These are phyloP conservation scores for Hysterangium stoloniferum DNA, from an alignment of 768 basidiomycete species.

Conservation along the genomic window DNA sequence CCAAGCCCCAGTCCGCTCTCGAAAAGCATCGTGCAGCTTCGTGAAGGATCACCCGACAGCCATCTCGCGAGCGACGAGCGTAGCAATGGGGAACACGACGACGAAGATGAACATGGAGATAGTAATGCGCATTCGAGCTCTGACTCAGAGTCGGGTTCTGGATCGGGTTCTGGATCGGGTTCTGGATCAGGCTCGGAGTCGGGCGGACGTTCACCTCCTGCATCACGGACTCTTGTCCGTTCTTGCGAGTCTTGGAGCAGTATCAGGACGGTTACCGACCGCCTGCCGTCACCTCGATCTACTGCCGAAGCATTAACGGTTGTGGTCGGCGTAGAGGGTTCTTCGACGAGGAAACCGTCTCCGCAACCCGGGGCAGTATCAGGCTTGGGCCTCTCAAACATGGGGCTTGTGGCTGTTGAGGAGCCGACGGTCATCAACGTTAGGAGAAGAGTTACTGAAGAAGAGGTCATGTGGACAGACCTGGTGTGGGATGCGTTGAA, in stretches of 20 bases:
- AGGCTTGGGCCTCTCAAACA: conserved; percentile 4
- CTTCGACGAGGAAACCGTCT: conserved; percentile 5
- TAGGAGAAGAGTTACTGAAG: no score
- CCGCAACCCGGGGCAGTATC: background rate
- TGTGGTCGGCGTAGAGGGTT: background rate
- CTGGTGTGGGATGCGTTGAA: no score
- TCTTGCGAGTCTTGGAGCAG: conserved; percentile 56
- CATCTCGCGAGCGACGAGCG: conserved; percentile 4
- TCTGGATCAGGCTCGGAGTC: conserved; percentile 25
- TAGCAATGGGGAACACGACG: background rate
- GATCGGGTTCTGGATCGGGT: background rate
- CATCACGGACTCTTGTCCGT: conserved; percentile 4
- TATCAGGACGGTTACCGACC: conserved; percentile 48
- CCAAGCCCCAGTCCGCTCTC: background rate
- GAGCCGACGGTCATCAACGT: no score
- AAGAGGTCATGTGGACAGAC: no score
- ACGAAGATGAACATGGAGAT: background rate
- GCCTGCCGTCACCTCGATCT: background rate
- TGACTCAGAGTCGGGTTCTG: background rate
- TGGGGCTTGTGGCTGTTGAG: no score
- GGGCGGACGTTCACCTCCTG: background rate
- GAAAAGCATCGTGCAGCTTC: background rate
- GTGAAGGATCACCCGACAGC: background rate
- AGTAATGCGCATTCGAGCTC: background rate
- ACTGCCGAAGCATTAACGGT: background rate